phyloP scores from a whole-genome alignment of 2,329 filamentous ascomycete species.

The Pseudogymnoascus verrucosus region DNA sequence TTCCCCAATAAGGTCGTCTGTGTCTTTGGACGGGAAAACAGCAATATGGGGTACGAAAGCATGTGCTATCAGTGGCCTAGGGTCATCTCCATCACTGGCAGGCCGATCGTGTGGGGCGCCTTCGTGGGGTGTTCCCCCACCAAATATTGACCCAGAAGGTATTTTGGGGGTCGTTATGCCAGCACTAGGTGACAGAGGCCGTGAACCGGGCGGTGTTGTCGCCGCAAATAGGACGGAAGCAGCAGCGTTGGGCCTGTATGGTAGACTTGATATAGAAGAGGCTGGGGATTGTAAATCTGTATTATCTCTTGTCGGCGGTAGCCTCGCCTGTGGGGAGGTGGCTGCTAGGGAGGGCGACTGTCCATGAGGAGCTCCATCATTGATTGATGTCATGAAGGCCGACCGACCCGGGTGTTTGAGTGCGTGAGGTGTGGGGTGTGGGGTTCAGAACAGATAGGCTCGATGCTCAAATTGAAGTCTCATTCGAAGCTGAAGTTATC shows the following conservation, averaged over 20 bases:
- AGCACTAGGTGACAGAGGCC: slow-evolving; percentile 59
- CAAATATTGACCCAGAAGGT: slow-evolving; percentile 52
- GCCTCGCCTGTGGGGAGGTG: slow-evolving; percentile 50
- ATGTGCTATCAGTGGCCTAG: slow-evolving; percentile 62
- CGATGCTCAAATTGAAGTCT: background rate
- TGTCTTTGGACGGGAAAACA: slow-evolving; percentile 79
- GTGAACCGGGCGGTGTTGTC: slow-evolving; percentile 59
- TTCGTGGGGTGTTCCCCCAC: slow-evolving; percentile 30
- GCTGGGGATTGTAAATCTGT: slow-evolving; percentile 42
- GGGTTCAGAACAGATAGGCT: slow-evolving; percentile 2
- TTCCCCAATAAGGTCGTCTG: slow-evolving; percentile 66
- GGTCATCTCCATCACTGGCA: slow-evolving; percentile 33
- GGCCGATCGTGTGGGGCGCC: slow-evolving; percentile 15
- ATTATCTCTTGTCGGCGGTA: slow-evolving; percentile 51
- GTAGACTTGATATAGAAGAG: slow-evolving; percentile 41
- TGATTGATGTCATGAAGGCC: slow-evolving; percentile 58
- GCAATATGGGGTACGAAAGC: slow-evolving; percentile 86
- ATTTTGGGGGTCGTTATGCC: slow-evolving; percentile 49
- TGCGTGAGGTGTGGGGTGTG: background rate
- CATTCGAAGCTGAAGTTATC: slow-evolving; percentile 1
- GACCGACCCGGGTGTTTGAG: slow-evolving; percentile 3
- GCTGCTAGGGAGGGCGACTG: slow-evolving; percentile 63
- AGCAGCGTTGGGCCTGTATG: slow-evolving; percentile 47
- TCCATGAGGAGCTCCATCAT: slow-evolving; percentile 56
- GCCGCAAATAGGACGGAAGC: slow-evolving; percentile 57